phyloP scores from a whole-genome alignment of 1,139 yeast genomes.

The Arxiozyma bovina region DNA sequence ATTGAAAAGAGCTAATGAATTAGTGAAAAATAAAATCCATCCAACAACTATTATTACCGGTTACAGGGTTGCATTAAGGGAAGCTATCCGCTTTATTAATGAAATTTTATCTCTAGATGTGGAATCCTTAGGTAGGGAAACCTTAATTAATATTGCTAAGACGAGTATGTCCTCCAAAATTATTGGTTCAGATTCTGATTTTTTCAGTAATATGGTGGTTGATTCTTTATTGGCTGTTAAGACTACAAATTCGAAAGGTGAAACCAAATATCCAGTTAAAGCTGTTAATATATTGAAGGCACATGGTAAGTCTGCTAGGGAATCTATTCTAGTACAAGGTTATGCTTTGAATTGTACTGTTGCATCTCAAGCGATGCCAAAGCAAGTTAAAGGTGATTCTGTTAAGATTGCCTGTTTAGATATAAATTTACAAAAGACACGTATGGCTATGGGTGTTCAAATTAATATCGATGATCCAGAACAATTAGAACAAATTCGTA shows the following conservation, averaged over 20 bases:
- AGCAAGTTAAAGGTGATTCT: slow-evolving; percentile 49
- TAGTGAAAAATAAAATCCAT: slow-evolving; percentile 87
- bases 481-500: slow-evolving; percentile 89
- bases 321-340: slow-evolving; percentile 81
- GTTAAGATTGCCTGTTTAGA: slow-evolving; percentile 84
- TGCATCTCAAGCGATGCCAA: slow-evolving; percentile 95
- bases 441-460: slow-evolving; percentile 98
- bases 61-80: slow-evolving; percentile 85
- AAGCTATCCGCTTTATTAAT: slow-evolving; percentile 80
- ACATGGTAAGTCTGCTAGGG: slow-evolving; percentile 87
- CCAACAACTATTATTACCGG: slow-evolving; percentile 98
- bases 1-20: slow-evolving; percentile 84
- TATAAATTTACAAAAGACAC: slow-evolving; percentile 87
- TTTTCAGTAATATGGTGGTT: slow-evolving; percentile 83
- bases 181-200: slow-evolving; percentile 91
- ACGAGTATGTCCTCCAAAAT: slow-evolving; percentile 96
- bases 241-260: slow-evolving; percentile 83
- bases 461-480: slow-evolving; percentile 96
- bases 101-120: slow-evolving; percentile 80
- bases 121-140: slow-evolving; percentile 74
- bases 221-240: slow-evolving; percentile 95
- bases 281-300: slow-evolving; percentile 95
- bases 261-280: slow-evolving; percentile 87
- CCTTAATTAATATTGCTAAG: slow-evolving; percentile 78
- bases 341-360: slow-evolving; percentile 96